Percentiles rank a stretch among this genome's conserved stretches.
Conservation (phyloP, 805 yeast genomes). For the Torulaspora microellipsoides region DNA sequence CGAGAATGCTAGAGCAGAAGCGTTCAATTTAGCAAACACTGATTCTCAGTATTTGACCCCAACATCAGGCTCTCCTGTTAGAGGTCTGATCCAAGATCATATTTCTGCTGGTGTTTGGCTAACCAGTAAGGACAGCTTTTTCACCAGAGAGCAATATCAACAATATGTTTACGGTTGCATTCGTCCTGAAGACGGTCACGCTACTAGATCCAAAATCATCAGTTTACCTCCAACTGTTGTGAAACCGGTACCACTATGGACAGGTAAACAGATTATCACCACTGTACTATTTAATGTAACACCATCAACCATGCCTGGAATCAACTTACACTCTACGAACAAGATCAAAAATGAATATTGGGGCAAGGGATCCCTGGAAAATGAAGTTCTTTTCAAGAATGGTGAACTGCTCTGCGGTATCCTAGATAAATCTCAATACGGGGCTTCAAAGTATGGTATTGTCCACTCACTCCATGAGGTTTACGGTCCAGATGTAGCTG, state of each 20-base stretch:
- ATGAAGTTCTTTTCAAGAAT: slow-evolving; percentile 74
- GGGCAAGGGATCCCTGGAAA: slow-evolving; percentile 82
- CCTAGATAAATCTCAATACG: slow-evolving; percentile 95
- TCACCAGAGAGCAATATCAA: slow-evolving; percentile 87
- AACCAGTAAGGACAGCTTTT: slow-evolving; percentile 86
- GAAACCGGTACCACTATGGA: slow-evolving; percentile 91
- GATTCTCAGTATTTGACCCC: slow-evolving; percentile 98
- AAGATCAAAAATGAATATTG: slow-evolving; percentile 93
- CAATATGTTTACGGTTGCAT: slow-evolving; percentile 90
- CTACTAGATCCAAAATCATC: slow-evolving; percentile 59
- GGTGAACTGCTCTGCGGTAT: slow-evolving; percentile 92
- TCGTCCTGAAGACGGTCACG: slow-evolving; percentile 96
- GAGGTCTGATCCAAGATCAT: slow-evolving; percentile 99
- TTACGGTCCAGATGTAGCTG: slow-evolving; percentile 88
- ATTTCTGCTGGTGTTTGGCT: slow-evolving; percentile 99
- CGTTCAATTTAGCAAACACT: slow-evolving; percentile 89
- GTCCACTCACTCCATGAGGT: slow-evolving; percentile 96
- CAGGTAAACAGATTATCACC: slow-evolving; percentile 94
- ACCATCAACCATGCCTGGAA: slow-evolving; percentile 85
- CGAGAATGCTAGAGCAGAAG: slow-evolving; percentile 96
- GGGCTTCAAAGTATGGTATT: slow-evolving; percentile 94
- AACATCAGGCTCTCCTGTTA: slow-evolving; percentile 95
- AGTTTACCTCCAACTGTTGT: slow-evolving; percentile 86
- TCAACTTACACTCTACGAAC: slow-evolving; percentile 76
- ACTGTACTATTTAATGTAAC: slow-evolving; percentile 87